A percentile compares a stretch with the other conserved stretches of the same genome.
These are phyloP conservation scores for Scedosporium dehoogii DNA, from an alignment of 2,329 filamentous ascomycete genomes.

Conservation along the genomic window DNA sequence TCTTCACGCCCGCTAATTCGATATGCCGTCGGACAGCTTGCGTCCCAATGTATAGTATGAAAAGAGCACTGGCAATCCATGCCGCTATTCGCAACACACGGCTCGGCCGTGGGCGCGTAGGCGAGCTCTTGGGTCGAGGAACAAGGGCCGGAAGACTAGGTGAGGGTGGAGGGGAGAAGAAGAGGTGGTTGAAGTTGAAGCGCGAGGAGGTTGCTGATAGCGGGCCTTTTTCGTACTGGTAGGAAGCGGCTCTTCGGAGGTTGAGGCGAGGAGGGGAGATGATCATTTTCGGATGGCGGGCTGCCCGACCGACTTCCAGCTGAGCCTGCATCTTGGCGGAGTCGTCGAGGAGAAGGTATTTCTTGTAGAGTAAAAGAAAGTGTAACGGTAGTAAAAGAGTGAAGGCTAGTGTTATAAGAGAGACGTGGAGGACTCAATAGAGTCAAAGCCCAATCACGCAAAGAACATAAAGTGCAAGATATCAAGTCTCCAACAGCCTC, in stretches of 20 bases:
- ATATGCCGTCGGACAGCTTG: constrained; percentile 26
- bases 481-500: neutral
- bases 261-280: constrained; percentile 47
- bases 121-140: constrained; percentile 54
- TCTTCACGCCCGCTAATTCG: constrained; percentile 18
- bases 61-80: constrained; percentile 39
- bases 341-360: neutral
- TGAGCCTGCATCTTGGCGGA: constrained; percentile 31
- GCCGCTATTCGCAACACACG: constrained; percentile 46
- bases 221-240: constrained; percentile 42
- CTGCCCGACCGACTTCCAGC: constrained; percentile 26
- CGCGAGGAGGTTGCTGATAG: constrained; percentile 51
- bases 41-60: constrained; percentile 39
- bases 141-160: constrained; percentile 60
- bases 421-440: no score
- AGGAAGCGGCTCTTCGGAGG: constrained; percentile 48
- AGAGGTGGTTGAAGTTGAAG: constrained; percentile 57
- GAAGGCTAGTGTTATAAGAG: neutral
- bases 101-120: constrained; percentile 44
- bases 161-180: constrained; percentile 59
- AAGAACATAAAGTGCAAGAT: neutral
- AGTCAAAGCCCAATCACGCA: neutral
- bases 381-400: neutral
- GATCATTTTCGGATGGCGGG: constrained; percentile 36
- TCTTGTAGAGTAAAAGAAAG: neutral